Percentiles rank a stretch among this genome's conserved stretches.
Evolutionary conservation across 1,139 yeast genomes (phyloP).

Genomic region (Wickerhamomyces sp.): DNA sequence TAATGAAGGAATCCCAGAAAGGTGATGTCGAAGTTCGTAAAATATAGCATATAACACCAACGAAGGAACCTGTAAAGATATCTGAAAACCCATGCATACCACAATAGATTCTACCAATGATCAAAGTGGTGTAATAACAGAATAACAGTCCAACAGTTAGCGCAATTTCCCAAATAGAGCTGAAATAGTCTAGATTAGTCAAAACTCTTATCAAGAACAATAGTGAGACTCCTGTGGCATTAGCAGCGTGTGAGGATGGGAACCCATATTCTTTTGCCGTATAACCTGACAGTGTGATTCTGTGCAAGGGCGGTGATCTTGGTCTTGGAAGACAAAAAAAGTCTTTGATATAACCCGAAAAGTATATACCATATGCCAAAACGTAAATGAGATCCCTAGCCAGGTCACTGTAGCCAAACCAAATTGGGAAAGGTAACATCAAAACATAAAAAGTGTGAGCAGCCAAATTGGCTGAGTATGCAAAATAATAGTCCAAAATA

Average conservation of each 20-base stretch:
- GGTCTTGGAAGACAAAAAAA: slow-evolving; percentile 90
- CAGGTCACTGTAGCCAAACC: slow-evolving; percentile 66
- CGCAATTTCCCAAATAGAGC: slow-evolving; percentile 1
- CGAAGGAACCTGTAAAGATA: slow-evolving; percentile 54
- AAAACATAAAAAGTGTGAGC: slow-evolving; percentile 91
- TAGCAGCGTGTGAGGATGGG: slow-evolving; percentile 90
- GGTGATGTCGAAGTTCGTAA: slow-evolving; percentile 35
- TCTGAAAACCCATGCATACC: slow-evolving; percentile 97
- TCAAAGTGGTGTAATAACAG: slow-evolving; percentile 60
- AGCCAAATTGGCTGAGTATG: slow-evolving; percentile 86
- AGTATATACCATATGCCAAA: slow-evolving; percentile 79
- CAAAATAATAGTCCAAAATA: slow-evolving; percentile 67
- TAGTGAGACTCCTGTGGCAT: slow-evolving; percentile 77
- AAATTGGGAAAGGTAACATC: slow-evolving; percentile 77
- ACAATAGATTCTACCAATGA: slow-evolving; percentile 82
- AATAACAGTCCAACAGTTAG: not conserved
- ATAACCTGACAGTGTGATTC: slow-evolving; percentile 84
- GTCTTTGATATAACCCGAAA: slow-evolving; percentile 78
- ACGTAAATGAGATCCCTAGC: slow-evolving; percentile 71
- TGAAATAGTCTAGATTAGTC: slow-evolving; percentile 7
- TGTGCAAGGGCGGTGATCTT: slow-evolving; percentile 81
- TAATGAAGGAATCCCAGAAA: slow-evolving; percentile 22
- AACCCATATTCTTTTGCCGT: slow-evolving; percentile 94
- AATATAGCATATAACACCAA: slow-evolving; percentile 51
- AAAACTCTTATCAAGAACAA: slow-evolving; percentile 30